Conservation (phyloP, 352 stramenopile species). For the Pythium dissimile region DNA sequence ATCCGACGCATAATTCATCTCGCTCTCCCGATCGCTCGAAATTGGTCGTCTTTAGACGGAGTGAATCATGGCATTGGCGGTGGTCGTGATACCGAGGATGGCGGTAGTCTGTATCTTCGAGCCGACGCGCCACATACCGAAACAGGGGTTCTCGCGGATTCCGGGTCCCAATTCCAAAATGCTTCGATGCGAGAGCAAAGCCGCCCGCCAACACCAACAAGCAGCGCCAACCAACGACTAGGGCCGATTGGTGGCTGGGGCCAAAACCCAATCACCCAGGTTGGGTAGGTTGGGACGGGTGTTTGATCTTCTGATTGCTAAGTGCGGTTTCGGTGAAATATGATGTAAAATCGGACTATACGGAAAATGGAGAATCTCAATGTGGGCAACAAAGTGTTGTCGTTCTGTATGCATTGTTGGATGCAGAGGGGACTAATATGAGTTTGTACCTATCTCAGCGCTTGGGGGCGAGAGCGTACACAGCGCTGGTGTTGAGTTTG, state of each 20-base stretch:
- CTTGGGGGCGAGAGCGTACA: not conserved
- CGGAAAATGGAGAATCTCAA: conserved; percentile 5
- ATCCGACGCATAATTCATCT: conserved; percentile 25
- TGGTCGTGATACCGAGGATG: conserved; percentile 12
- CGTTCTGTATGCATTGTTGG: not conserved
- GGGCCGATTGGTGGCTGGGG: conserved; percentile 12
- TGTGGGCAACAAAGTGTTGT: too few relatives aligned
- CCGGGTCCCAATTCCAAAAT: conserved; percentile 85
- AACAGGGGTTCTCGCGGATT: conserved; percentile 34
- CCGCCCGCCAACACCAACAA: not conserved
- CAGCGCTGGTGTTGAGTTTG: not conserved
- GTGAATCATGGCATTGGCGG: not conserved
- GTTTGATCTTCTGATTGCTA: too few relatives aligned
- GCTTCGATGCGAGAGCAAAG: too few relatives aligned
- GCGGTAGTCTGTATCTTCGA: conserved; percentile 11
- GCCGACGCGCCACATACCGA: conserved; percentile 54
- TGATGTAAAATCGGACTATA: conserved; percentile 8
- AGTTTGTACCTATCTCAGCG: not conserved
- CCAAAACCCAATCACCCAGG: conserved; percentile 18
- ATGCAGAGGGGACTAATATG: not conserved
- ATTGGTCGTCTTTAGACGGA: not conserved
- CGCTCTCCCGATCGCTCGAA: conserved; percentile 3
- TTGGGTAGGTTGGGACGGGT: too few relatives aligned
- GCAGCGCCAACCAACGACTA: conserved; percentile 17
- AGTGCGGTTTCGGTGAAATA: conserved; percentile 2